A percentile compares a stretch with the other conserved stretches of the same genome.
phyloP scores from a whole-genome alignment of 1,284 basidiomycete species.

The Melampsora larici-populina region DNA sequence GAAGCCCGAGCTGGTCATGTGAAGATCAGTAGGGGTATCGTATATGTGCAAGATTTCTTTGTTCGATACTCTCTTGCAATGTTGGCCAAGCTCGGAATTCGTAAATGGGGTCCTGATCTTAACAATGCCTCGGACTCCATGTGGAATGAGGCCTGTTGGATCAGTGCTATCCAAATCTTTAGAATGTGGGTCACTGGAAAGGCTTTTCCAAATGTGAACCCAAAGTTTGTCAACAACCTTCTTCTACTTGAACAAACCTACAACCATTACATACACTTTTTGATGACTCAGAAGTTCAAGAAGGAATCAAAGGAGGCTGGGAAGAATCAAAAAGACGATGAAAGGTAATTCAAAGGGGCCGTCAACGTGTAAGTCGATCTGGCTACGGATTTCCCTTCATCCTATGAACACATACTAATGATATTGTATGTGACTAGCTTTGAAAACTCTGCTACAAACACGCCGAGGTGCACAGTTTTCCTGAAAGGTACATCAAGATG shows the following conservation, averaged over 20 bases:
- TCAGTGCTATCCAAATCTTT: neutral
- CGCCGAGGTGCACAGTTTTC: no score
- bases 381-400: no score
- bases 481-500: neutral
- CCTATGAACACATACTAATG: no score
- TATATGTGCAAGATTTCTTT: neutral
- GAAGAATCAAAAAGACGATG: neutral
- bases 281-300: neutral
- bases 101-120: neutral
- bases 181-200: no score
- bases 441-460: no score
- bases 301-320: neutral
- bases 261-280: conserved; percentile 9
- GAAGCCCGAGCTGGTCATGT: neutral
- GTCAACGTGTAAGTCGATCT: neutral
- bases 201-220: no score
- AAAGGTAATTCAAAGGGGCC: conserved; percentile 8
- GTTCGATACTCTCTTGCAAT: neutral
- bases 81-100: conserved; percentile 2
- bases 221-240: no score
- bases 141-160: neutral
- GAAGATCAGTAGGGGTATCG: neutral
- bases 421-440: no score
- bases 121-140: neutral
- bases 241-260: neutral